Evolutionary conservation across 768 basidiomycete genomes (phyloP).

Genomic region (Termitomyces heimii): DNA sequence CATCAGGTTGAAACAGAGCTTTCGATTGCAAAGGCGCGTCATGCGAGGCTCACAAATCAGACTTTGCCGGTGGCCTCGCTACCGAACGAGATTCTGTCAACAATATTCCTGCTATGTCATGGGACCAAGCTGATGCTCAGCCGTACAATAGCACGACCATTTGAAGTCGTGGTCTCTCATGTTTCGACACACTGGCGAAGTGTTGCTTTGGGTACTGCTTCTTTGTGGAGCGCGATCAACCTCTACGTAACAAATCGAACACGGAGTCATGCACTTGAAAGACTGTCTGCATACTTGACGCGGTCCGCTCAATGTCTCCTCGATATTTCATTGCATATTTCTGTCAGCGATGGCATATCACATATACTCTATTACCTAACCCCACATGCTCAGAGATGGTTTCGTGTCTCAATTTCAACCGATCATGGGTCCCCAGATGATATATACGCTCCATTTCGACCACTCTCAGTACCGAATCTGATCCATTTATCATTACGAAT

Average conservation of each 20-base stretch:
- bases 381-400: constrained; percentile 33
- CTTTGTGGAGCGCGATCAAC: constrained; percentile 38
- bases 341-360: constrained; percentile 17
- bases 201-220: constrained; percentile 30
- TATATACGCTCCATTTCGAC: constrained; percentile 21
- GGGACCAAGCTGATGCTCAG: constrained; percentile 5
- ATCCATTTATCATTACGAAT: constrained; percentile 34
- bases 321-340: constrained; percentile 27
- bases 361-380: constrained; percentile 25
- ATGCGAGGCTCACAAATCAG: constrained; percentile 29
- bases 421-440: constrained; percentile 17
- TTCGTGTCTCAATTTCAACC: constrained; percentile 27
- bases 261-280: constrained; percentile 15
- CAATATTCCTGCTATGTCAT: constrained; percentile 31
- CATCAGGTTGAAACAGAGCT: constrained; percentile 27
- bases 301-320: constrained; percentile 32
- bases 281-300: constrained; percentile 29
- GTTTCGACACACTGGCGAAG: constrained; percentile 41
- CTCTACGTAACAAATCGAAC: constrained; percentile 21
- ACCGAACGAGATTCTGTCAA: constrained; percentile 34
- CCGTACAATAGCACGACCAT: constrained; percentile 12
- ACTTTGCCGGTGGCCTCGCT: constrained; percentile 26
- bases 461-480: constrained; percentile 24
- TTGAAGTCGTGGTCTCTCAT: constrained; percentile 36
- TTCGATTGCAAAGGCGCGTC: constrained; percentile 21